These are phyloP conservation scores for Sphaceloma murrayae DNA, from an alignment of 2,329 filamentous ascomycete species.

Conservation along the genomic window DNA sequence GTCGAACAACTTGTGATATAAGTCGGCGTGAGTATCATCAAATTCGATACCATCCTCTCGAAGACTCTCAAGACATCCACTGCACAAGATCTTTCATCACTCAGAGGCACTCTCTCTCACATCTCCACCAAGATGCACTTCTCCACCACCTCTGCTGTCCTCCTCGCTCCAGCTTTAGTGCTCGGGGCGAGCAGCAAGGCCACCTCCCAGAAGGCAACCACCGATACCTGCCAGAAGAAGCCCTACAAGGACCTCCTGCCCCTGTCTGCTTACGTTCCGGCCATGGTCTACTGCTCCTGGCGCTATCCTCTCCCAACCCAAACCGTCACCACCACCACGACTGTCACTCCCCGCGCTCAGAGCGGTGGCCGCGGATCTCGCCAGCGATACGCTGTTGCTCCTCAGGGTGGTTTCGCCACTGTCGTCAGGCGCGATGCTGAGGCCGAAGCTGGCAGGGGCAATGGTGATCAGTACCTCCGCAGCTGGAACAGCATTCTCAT, in stretches of 20 bases:
- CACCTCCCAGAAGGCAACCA: background rate
- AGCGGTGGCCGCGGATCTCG: background rate
- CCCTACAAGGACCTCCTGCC: conserved; percentile 13
- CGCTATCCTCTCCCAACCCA: conserved; percentile 12
- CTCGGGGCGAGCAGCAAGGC: no score
- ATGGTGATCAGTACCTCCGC: background rate
- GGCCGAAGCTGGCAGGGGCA: conserved; percentile 1
- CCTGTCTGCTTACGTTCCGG: conserved; percentile 5
- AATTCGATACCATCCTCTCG: background rate
- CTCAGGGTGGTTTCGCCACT: background rate
- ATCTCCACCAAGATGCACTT: conserved; percentile 11
- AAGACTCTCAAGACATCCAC: conserved; percentile 1
- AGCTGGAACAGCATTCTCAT: conserved; percentile 9
- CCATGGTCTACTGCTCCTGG: conserved; percentile 13
- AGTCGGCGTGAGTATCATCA: background rate
- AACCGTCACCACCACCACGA: conserved; percentile 10
- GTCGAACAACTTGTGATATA: background rate
- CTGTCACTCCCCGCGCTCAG: conserved; percentile 1
- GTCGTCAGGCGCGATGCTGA: conserved; percentile 4
- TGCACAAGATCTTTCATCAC: conserved; percentile 2
- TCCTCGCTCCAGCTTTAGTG: conserved; percentile 10
- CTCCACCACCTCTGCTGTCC: conserved; percentile 1
- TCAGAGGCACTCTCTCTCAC: background rate
- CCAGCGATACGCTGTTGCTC: conserved; percentile 3
- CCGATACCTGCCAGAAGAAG: background rate